Evolutionary conservation across 2,329 filamentous ascomycete species (phyloP), one percentile per base, ranked within the genome.

Genomic region (Cladophialophora chaetospira): DNA sequence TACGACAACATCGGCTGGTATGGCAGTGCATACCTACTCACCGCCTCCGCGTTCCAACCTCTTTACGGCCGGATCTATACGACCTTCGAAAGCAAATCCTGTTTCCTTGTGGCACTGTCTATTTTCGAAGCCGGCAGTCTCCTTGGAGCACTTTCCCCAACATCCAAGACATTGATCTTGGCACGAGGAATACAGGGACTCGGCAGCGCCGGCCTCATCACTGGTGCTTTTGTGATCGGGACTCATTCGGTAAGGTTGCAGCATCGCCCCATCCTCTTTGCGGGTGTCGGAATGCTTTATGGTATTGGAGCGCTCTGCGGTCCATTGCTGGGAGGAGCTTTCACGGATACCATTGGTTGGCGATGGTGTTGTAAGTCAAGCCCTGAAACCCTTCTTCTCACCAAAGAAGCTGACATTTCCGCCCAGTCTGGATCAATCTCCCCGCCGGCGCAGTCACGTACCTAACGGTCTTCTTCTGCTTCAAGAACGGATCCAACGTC

Each of bases 161-260:
- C 57, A 19, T 66, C 64, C 0, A 56, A 44, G 2, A 51, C 61
- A 1, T 56, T 73, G 15, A 70, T 72, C 46, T 44, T 68, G 6
- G 71, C 70, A 4, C 61, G 71, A 8, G 68, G 70, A 6, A 66
- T 73, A 28, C 59, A 66, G 31, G 71, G 71, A 1, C 36, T 69
- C 21, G 71, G 71, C 1, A 65, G 60, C 33, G 68, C 69, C 6
- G 71, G 71, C 11, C 61, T 72, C 13, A 43, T 63, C 3, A 63
- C 63, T 8, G 81, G 81, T 49, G 71, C 71, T 1, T 80, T 76
- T 70, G 78, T 77, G 3, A 65, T 72, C 21, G 46, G 68, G 13
- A 64, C 65, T 6, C 61, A 67, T n/a, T 64, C 23, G 66, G 73
- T 57, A 64, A 70, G 62, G 17, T 68, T 71, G 0, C 40, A 63